These are phyloP conservation scores for Aspergillus ustus DNA, from an alignment of 2,329 filamentous ascomycete species.

Conservation along the genomic window DNA sequence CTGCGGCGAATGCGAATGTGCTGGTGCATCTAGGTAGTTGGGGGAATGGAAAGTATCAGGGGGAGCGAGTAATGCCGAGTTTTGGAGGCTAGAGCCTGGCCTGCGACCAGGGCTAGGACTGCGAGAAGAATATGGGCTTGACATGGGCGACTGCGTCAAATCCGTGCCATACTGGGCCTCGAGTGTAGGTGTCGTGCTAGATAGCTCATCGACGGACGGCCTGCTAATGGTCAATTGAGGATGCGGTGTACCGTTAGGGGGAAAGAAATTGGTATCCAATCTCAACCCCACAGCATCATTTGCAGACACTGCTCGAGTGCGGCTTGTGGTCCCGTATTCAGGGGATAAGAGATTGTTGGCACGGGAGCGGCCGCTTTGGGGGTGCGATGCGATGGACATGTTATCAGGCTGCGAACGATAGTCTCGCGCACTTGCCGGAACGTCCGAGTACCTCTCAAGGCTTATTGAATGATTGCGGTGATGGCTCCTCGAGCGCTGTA, in stretches of 20 bases:
- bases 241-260: constrained; percentile 21
- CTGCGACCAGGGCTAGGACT: constrained; percentile 32
- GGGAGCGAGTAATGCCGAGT: constrained; percentile 50
- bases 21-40: constrained; percentile 37
- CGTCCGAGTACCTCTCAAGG: constrained; percentile 71
- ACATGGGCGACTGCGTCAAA: constrained; percentile 41
- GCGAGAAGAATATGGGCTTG: constrained; percentile 35
- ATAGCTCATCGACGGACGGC: constrained; percentile 35
- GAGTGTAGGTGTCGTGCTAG: constrained; percentile 19
- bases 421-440: constrained; percentile 47
- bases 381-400: constrained; percentile 55
- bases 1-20: constrained; percentile 29
- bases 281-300: constrained; percentile 58
- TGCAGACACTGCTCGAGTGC: constrained; percentile 62
- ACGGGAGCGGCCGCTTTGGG: constrained; percentile 33
- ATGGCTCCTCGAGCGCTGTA: constrained; percentile 80
- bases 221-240: constrained; percentile 46
- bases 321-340: constrained; percentile 26
- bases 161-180: constrained; percentile 27
- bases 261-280: constrained; percentile 47
- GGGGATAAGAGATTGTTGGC: constrained; percentile 32
- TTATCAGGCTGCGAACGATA: constrained; percentile 52
- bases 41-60: constrained; percentile 45
- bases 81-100: constrained; percentile 28
- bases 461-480: constrained; percentile 69